These are phyloP conservation scores for Leccinum subtestaceum DNA, from an alignment of 768 basidiomycete species.

Conservation along the genomic window DNA sequence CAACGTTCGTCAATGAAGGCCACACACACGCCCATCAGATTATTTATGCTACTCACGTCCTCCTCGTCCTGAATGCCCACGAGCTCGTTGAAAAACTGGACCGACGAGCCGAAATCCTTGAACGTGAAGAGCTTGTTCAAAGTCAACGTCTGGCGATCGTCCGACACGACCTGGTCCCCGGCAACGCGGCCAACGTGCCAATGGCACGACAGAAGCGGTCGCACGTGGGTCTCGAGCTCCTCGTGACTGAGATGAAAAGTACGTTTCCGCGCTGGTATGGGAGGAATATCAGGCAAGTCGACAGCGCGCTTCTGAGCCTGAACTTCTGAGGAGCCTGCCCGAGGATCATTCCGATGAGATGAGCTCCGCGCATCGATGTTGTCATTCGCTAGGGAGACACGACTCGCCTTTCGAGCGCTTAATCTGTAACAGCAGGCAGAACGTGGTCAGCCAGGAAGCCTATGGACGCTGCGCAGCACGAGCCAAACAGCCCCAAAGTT, in stretches of 20 bases:
- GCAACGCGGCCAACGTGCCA: constrained; percentile 27
- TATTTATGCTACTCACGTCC: constrained; percentile 23
- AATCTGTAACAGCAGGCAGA: constrained; percentile 10
- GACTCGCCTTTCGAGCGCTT: constrained; percentile 22
- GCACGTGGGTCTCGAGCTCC: constrained; percentile 34
- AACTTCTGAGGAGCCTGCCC: constrained; percentile 18
- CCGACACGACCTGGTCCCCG: not conserved
- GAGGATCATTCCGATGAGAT: not conserved
- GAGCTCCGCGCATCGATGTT: not conserved
- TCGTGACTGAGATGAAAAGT: constrained; percentile 34
- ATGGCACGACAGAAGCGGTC: constrained; percentile 35
- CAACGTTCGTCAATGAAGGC: not conserved
- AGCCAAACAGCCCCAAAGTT: not conserved
- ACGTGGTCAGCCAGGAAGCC: constrained; percentile 2
- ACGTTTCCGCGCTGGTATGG: constrained; percentile 29
- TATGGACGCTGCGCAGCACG: not conserved
- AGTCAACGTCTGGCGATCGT: constrained; percentile 16
- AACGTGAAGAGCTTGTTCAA: constrained; percentile 31
- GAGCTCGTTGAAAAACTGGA: constrained; percentile 31
- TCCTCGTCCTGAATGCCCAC: constrained; percentile 30
- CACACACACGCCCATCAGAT: not conserved
- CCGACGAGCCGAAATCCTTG: constrained; percentile 21
- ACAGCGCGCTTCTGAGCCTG: constrained; percentile 14
- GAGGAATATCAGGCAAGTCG: constrained; percentile 26
- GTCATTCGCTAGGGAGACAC: not conserved